Base-by-base conservation (phyloP, 1,284 basidiomycete genomes). In the Wallemia hederae region DNA sequence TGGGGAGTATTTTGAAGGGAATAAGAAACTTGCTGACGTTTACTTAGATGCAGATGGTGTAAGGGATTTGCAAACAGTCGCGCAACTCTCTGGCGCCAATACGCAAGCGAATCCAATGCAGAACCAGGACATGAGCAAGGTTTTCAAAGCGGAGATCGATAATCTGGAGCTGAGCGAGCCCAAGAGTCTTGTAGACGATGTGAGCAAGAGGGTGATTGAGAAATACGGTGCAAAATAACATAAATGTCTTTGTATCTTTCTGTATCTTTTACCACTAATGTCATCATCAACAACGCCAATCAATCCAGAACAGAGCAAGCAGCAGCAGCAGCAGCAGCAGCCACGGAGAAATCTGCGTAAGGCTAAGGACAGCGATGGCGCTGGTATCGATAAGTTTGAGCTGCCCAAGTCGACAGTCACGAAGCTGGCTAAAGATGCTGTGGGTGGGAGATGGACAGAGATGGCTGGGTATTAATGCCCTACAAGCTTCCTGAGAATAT, bases 91-190 rank as follows among this genome's bases (percentile, higher is more conserved):
- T n/a, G 76, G 77, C 49, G 77, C 74, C 27, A 73, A 73, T 14
- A 72, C 71, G 19, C 71, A 69, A 24, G 70, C 69, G 62, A 70
- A 74, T 61, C 74, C 77, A 1, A 78, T 76, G 22, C 78, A 77
- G 59, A 77, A 80, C 55, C 84, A 88, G 65, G 92, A 98, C 69
- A 88, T 79, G 70, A 76, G 74, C 66, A 97, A 97, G 70, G 70
- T 97, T 58, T 92, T 91, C 76, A 85, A 85, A 65, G 80, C 82
- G 2, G 94, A 99, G 72, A 77, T 78, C 63, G 92, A 97, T 70
- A 96, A 96, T 71, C 78, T 99, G 26, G 83, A 89, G 65, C 82
- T 98, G 67, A 80, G 86, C 0, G 84, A 88, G 65, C 88, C 91
- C 69, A 72, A 73, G 31, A 92, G 86, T 85, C 77, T 79, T 24